Percentiles rank a stretch among this genome's conserved stretches.
Evolutionary conservation across 1,139 yeast genomes (phyloP).

Genomic region (Wickerhamomyces sp.): DNA sequence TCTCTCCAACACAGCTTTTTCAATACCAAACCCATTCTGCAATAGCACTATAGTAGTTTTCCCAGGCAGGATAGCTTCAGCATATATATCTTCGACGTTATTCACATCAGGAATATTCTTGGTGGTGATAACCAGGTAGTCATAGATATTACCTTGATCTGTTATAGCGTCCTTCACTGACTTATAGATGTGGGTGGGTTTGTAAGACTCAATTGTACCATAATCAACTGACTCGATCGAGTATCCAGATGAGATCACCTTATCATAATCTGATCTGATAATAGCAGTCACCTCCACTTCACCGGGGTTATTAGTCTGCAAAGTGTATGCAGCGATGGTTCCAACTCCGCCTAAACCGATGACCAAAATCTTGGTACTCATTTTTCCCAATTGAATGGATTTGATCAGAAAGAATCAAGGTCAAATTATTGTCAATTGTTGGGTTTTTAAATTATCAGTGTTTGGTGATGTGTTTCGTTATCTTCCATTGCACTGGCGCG

Average conservation of each 20-base stretch:
- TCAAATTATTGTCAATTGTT: too few relatives aligned
- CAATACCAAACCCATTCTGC: slow-evolving; percentile 77
- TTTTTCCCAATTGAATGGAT: background rate
- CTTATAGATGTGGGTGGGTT: slow-evolving; percentile 40
- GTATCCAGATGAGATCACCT: slow-evolving; percentile 49
- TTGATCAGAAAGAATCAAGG: background rate
- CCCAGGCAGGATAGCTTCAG: slow-evolving; percentile 44
- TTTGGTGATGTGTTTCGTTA: too few relatives aligned
- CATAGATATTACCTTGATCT: slow-evolving; percentile 45
- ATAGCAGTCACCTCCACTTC: slow-evolving; percentile 56
- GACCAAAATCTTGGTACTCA: slow-evolving; percentile 38
- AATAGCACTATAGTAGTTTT: slow-evolving; percentile 55
- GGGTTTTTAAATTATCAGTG: too few relatives aligned
- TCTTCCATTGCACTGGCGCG: too few relatives aligned
- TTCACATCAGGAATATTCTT: slow-evolving; percentile 71
- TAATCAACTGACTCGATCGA: slow-evolving; percentile 56
- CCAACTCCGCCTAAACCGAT: slow-evolving; percentile 79
- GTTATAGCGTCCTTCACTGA: slow-evolving; percentile 41
- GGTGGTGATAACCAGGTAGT: slow-evolving; percentile 63
- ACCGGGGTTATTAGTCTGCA: slow-evolving; percentile 37
- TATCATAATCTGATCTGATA: slow-evolving; percentile 58
- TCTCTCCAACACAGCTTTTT: slow-evolving; percentile 49
- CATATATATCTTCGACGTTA: slow-evolving; percentile 53
- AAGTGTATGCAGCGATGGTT: slow-evolving; percentile 58
- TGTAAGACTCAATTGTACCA: slow-evolving; percentile 50